phyloP scores from a whole-genome alignment of 225 moss, liverwort and hornwort species.

The Bryoerythrophyllum caledonicum region DNA sequence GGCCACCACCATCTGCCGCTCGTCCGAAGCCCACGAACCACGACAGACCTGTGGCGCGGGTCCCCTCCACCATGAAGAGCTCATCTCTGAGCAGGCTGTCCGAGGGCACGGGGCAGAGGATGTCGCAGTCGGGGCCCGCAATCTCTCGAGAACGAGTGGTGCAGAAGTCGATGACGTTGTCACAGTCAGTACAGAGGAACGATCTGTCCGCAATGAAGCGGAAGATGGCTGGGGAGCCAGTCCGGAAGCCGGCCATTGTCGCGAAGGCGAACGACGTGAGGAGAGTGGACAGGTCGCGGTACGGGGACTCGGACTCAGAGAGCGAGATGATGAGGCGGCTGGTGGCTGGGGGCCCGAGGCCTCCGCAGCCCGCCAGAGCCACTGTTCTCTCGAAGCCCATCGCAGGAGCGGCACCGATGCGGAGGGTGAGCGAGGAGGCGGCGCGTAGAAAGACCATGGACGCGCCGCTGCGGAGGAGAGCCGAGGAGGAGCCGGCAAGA shows the following conservation, averaged over 20 bases:
- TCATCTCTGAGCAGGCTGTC: constrained; percentile 22
- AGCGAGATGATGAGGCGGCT: constrained; percentile 44
- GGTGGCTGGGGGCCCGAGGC: constrained; percentile 42
- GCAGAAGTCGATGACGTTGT: constrained; percentile 39
- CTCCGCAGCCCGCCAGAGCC: constrained; percentile 10
- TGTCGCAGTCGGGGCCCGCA: constrained; percentile 24
- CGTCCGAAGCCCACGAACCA: constrained; percentile 46
- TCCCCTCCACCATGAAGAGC: constrained; percentile 28
- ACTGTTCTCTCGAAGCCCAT: constrained; percentile 10
- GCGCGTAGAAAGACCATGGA: constrained; percentile 29
- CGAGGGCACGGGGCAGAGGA: constrained; percentile 32
- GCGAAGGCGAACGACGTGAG: constrained; percentile 52
- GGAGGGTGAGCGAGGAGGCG: constrained; percentile 37
- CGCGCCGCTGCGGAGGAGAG: constrained; percentile 24
- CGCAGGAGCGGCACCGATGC: constrained; percentile 37
- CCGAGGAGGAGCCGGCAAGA: constrained; percentile 25
- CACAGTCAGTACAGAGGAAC: constrained; percentile 32
- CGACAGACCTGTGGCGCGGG: constrained; percentile 40
- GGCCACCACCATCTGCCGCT: constrained; percentile 26
- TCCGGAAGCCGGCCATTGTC: constrained; percentile 29
- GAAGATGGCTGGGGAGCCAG: constrained; percentile 43
- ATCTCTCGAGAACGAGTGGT: constrained; percentile 31
- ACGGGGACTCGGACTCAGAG: constrained; percentile 31
- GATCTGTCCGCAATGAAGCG: constrained; percentile 39
- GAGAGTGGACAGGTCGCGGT: constrained; percentile 48